Base-by-base conservation (phyloP, 192 early-diverging fungal species). In the Backusella circina region DNA sequence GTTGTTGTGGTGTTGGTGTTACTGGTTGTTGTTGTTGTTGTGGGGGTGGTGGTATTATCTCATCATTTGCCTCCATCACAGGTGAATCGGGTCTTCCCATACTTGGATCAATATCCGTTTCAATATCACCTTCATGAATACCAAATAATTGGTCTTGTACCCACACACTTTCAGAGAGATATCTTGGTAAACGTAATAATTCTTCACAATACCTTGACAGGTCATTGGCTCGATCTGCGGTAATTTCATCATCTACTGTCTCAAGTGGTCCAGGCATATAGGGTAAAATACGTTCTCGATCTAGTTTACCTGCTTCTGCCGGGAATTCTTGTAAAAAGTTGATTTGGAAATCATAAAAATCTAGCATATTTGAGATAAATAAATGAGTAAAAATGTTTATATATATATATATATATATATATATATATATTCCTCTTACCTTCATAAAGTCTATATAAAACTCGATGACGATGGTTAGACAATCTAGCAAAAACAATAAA, bases 341-440 rank as follows among this genome's bases (percentile, higher is more conserved):
- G 75, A 90, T 91, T 76, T 93, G 93, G 78, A 92, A 92, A 76
- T 87, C 85, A 75, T 92, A 90, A 83, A 94, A 91, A 79, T 94
- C 93, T 81, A 31, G 44, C 18, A 30, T 50, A 41, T 28, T 16
- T 68, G 6, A 21, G 18, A 50, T 67, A 13, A 54, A 32, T 18
- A 64, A 44, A 50, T 1, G 1, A 16, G 12, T 12, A 31, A 31
- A n/a, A 33, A 5, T 32, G 4, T 30, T 41, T 47, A n/a, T 38
- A 61, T 39, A 74, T 21, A 32, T 35, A n/a, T n/a, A n/a, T n/a
- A n/a, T n/a, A n/a, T n/a, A n/a, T n/a, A n/a, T n/a, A n/a, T n/a
- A n/a, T n/a, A n/a, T n/a, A n/a, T n/a, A n/a, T n/a, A 18, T 32
- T 4, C 2, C 30, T 31, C 5, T 32, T 68, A 81, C 79, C 79